phyloP scores from a whole-genome alignment of 2,329 filamentous ascomycete species.

The Pseudogymnoascus sp. region DNA sequence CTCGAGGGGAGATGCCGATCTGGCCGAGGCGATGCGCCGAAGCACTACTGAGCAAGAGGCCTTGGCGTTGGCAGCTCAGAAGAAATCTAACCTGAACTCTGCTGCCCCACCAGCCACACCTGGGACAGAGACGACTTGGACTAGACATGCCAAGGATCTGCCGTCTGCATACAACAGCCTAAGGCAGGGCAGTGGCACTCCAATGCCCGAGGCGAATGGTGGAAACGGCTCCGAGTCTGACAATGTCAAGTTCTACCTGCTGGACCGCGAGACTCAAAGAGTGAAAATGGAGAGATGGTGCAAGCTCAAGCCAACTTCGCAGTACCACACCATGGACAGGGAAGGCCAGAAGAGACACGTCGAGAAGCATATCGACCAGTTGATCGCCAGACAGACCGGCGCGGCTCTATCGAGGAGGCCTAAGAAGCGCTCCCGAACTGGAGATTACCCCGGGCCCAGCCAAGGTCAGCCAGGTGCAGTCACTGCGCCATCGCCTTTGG shows the following conservation, averaged over 20 bases:
- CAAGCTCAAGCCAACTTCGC: not conserved
- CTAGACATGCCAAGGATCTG: not conserved
- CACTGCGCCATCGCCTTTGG: not conserved
- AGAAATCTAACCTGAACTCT: not conserved
- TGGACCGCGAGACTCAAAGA: not conserved
- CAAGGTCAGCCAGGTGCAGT: not conserved
- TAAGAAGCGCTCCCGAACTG: not conserved
- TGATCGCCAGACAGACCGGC: not conserved
- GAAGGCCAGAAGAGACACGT: not conserved
- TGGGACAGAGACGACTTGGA: not conserved
- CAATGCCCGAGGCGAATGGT: not conserved
- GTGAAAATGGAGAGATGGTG: not conserved
- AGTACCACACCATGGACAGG: not conserved
- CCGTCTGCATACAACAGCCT: not conserved
- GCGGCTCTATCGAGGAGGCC: not conserved
- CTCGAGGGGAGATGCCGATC: slow-evolving; percentile 22
- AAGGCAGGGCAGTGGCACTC: not conserved
- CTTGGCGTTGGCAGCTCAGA: not conserved
- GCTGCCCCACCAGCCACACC: not conserved
- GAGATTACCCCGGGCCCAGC: not conserved
- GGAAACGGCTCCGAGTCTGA: not conserved
- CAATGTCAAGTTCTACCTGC: not conserved
- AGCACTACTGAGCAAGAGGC: not conserved
- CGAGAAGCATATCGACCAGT: not conserved
- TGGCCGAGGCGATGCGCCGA: slow-evolving; percentile 17